Conservation (phyloP, 495 filamentous ascomycete genomes). For the Hyaloscypha variabilis region DNA sequence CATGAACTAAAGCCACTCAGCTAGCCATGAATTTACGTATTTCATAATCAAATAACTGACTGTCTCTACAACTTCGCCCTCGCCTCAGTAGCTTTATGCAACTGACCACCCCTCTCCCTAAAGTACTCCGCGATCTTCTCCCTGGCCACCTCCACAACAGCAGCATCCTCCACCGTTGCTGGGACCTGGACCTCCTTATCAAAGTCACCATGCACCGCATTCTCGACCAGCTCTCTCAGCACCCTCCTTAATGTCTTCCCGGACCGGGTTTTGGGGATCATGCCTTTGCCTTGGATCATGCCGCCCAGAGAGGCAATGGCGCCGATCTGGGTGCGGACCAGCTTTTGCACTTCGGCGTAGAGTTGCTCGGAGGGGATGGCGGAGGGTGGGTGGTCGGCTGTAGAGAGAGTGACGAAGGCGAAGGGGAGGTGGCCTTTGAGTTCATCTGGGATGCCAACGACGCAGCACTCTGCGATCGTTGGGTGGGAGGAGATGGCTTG, state of each 20-base stretch:
- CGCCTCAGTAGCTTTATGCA: conserved; percentile 53
- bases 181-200: conserved; percentile 52
- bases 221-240: conserved; percentile 78
- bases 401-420: conserved; percentile 72
- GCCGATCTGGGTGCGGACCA: conserved; percentile 82
- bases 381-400: conserved; percentile 45
- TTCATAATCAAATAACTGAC: background rate
- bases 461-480: conserved; percentile 75
- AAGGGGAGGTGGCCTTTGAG: conserved; percentile 92
- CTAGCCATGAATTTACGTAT: background rate
- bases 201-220: conserved; percentile 53
- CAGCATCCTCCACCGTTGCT: conserved; percentile 56
- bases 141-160: conserved; percentile 51
- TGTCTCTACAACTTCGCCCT: conserved; percentile 58
- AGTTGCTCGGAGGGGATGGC: conserved; percentile 49
- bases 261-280: conserved; percentile 89
- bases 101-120: conserved; percentile 37
- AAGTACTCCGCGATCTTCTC: conserved; percentile 53
- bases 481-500: conserved; percentile 86
- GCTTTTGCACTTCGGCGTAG: conserved; percentile 57
- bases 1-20: too few relatives aligned
- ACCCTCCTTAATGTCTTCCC: conserved; percentile 87
- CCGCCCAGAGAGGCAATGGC: conserved; percentile 84
- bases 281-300: conserved; percentile 81
- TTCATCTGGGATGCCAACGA: conserved; percentile 81